Base-by-base conservation (phyloP, 2,329 filamentous ascomycete genomes). In the Herpotrichia juniperi region DNA sequence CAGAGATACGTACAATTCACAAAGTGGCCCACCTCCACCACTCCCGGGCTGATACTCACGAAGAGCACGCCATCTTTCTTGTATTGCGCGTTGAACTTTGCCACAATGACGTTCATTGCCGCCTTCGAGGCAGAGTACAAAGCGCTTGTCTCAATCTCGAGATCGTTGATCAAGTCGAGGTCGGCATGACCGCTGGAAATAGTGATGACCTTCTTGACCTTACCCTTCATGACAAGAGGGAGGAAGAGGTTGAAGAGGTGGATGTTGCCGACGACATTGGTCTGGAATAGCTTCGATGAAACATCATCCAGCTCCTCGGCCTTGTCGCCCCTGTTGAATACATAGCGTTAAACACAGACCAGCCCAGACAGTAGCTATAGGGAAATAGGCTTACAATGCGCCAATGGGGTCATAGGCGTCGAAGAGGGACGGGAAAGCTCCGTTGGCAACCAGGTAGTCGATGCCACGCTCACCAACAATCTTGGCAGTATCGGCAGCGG, bases 381-480 rank as follows among this genome's bases (percentile, higher is more conserved):
- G n/a, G n/a, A n/a, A n/a, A n/a, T n/a, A 12, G 12, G 66, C 76
- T 49, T 67, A 79, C 78, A 78, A 52, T 8, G 62, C 67, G 10
- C 71, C 67, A n/a, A 82, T 66, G 1, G 64, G 47, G 10, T 65
- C 64, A 47, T 54, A 68, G 3, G 53, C 60, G 22, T 72, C 71
- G 21, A 59, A 67, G 0, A 57, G 14, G 1, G 71, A 56, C 11
- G 77, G 53, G 4, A 69, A 59, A 2, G 64, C 82, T 1, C 72
- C 82, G 46, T 85, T 85, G 46, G 76, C 77, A 24, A 85, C 79
- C 5, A 85, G 62, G 53, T 80, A 80, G 63, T 85, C 82, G 5
- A 85, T 48, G 1, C 61, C 50, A n/a, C n/a, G n/a, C 11, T 69
- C 64, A 9, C 56, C 56, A 10, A 54, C 55, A 21, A 65, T 58